Evolutionary conservation across 495 filamentous ascomycete genomes (phyloP), one percentile per base, ranked within the genome.

Genomic region (Neurospora hispaniola): DNA sequence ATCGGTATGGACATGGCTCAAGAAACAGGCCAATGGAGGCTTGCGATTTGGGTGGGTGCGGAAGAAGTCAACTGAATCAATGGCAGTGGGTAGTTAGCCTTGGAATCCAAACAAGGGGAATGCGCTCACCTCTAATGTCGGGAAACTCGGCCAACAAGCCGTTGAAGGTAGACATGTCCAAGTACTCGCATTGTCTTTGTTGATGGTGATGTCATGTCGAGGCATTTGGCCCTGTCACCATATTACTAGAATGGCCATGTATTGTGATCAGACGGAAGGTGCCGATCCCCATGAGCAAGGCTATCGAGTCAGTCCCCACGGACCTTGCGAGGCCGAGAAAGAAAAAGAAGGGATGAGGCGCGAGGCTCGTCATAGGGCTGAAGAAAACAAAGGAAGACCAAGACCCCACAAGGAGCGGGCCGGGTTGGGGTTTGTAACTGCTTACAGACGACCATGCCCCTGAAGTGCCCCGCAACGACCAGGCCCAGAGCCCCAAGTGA

Each of bases 1-100:
- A 74, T 98, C 94, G 72, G 91, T 96, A 79, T 98, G 95, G 12
- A 97, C 90, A 87, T 98, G 95, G 78, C 91, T 95, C 46, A 98
- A 85, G 78, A 98, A 97, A 78, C 92, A 97, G 18, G 92, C 94
- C 59, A 96, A 78, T 2, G 94, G 92, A 40, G 91, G 85, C 39
- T 80, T 84, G 20, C 80, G 81, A 1, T 83, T 85, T 23, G 83
- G 85, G 27, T 82, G 82, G 20, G 83, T 83, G 18, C 94, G 89
- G 78, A 97, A 98, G 82, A 92, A 94, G 80, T 98, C 95, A 72
- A 97, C 91, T 91, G 69, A 3, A 41, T 20, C 42, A 62, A 1
- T 8, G 20, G 5, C 0, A 70, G 16, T 71, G 46, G n/a, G n/a
- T n/a, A n/a, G 70, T 75, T n/a, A 73, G 71, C 41, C 39, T 70